phyloP scores from a whole-genome alignment of 2,329 filamentous ascomycete genomes.

The Epichloe sibirici region DNA sequence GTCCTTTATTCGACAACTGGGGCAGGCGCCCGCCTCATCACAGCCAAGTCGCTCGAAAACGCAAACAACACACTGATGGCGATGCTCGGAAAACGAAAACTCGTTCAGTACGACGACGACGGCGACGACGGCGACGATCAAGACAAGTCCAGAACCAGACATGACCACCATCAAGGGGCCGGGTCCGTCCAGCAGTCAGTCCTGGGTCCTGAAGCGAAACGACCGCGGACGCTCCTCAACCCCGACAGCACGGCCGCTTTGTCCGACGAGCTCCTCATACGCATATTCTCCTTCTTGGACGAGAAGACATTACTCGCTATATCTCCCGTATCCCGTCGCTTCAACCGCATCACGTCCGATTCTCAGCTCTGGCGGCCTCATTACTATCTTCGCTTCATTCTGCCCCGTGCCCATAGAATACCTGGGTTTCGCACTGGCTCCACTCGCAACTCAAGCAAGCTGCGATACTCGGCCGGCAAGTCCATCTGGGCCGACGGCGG shows the following conservation, averaged over 20 bases:
- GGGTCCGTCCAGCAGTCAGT: not conserved
- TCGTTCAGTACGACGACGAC: slow-evolving; percentile 3
- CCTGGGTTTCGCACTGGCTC: slow-evolving; percentile 45
- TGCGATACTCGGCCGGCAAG: slow-evolving; percentile 33
- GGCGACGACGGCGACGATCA: not conserved
- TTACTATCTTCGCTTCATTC: slow-evolving; percentile 80
- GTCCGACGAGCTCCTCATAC: slow-evolving; percentile 79
- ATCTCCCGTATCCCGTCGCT: slow-evolving; percentile 58
- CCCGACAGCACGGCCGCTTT: slow-evolving; percentile 56
- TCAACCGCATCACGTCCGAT: slow-evolving; percentile 62
- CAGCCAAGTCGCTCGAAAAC: not conserved
- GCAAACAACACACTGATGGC: not conserved
- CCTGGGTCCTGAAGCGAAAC: not conserved
- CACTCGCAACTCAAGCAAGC: slow-evolving; percentile 16
- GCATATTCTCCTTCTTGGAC: slow-evolving; percentile 68
- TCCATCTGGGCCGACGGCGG: slow-evolving; percentile 31
- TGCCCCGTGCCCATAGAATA: slow-evolving; percentile 65
- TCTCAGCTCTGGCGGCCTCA: slow-evolving; percentile 82
- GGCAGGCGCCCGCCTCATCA: not conserved
- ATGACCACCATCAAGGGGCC: not conserved
- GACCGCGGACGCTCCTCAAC: not conserved
- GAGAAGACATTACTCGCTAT: slow-evolving; percentile 53
- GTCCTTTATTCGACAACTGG: not conserved
- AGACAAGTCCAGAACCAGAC: not conserved
- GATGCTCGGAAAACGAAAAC: slow-evolving; percentile 17